A percentile compares a stretch with the other conserved stretches of the same genome.
Conservation (phyloP, 1,284 basidiomycete genomes). For the Boletus mariae region DNA sequence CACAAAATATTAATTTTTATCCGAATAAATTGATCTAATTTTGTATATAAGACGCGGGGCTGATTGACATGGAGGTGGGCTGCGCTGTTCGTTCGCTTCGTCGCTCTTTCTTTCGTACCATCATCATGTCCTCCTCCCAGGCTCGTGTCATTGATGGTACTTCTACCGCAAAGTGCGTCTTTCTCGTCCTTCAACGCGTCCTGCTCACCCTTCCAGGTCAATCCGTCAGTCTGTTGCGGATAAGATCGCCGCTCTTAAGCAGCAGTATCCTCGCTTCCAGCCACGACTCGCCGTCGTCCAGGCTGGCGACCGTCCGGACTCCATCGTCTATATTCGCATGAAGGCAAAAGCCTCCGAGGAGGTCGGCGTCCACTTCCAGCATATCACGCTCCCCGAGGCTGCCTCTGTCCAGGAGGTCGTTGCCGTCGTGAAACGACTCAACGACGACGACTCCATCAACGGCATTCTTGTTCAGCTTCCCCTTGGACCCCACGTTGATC, state of each 20-base stretch:
- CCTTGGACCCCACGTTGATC: slow-evolving; percentile 79
- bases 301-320: slow-evolving; percentile 89
- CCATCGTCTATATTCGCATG: slow-evolving; percentile 94
- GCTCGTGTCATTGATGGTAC: slow-evolving; percentile 84
- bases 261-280: slow-evolving; percentile 78
- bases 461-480: slow-evolving; percentile 98
- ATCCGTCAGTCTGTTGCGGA: slow-evolving; percentile 73
- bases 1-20: not conserved
- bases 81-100: slow-evolving; percentile 1
- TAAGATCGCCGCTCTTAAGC: slow-evolving; percentile 59
- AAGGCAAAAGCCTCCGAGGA: slow-evolving; percentile 95
- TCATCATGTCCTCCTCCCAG: slow-evolving; percentile 45
- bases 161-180: slow-evolving; percentile 77
- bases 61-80: slow-evolving; percentile 6
- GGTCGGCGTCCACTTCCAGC: slow-evolving; percentile 87
- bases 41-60: not conserved
- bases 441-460: slow-evolving; percentile 79
- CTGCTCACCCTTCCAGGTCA: slow-evolving; percentile 46
- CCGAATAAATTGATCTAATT: not conserved
- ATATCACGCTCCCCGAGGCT: slow-evolving; percentile 73
- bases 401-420: slow-evolving; percentile 77
- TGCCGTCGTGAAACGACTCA: slow-evolving; percentile 76
- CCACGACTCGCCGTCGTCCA: slow-evolving; percentile 92
- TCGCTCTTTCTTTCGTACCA: slow-evolving; percentile 38
- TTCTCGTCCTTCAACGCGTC: slow-evolving; percentile 3